Percentiles rank a stretch among this genome's conserved stretches.
Conservation (phyloP, 1,284 basidiomycete species). For the Exobasidium cylindrosporum region DNA sequence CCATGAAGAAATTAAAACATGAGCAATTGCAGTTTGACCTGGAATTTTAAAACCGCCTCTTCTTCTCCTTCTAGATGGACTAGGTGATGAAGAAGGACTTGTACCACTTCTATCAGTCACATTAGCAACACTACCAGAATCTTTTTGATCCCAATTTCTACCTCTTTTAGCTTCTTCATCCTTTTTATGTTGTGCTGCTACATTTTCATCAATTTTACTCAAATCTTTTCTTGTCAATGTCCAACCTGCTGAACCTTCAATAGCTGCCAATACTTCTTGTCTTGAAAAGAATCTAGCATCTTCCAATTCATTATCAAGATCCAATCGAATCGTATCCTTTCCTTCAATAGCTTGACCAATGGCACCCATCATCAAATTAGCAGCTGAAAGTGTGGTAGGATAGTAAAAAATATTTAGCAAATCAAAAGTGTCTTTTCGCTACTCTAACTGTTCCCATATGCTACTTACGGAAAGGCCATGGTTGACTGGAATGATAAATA, state of each 20-base stretch:
- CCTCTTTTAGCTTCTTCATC: slow-evolving; percentile 53
- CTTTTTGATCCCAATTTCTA: slow-evolving; percentile 15
- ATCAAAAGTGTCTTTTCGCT: no score
- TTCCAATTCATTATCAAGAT: slow-evolving; percentile 94
- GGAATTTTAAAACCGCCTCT: slow-evolving; percentile 21
- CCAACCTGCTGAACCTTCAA: slow-evolving; percentile 60
- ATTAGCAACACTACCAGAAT: slow-evolving; percentile 23
- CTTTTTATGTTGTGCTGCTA: slow-evolving; percentile 41
- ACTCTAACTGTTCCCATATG: neutral
- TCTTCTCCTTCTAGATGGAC: slow-evolving; percentile 3
- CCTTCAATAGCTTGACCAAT: slow-evolving; percentile 47
- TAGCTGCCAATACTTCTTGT: slow-evolving; percentile 66
- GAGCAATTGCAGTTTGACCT: slow-evolving; percentile 66
- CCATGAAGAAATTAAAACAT: slow-evolving; percentile 69
- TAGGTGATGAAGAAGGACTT: neutral
- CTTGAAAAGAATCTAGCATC: slow-evolving; percentile 86
- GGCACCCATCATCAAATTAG: slow-evolving; percentile 80
- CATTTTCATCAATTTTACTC: slow-evolving; percentile 60
- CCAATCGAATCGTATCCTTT: slow-evolving; percentile 69
- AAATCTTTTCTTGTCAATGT: slow-evolving; percentile 64
- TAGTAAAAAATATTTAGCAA: slow-evolving; percentile 56
- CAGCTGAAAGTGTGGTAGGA: slow-evolving; percentile 58
- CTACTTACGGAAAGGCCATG: slow-evolving; percentile 17
- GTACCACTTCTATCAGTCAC: neutral
- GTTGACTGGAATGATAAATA: slow-evolving; percentile 79